Base-by-base conservation (phyloP, 108 stramenopile genomes). In the Nannochloropsis granulata region DNA sequence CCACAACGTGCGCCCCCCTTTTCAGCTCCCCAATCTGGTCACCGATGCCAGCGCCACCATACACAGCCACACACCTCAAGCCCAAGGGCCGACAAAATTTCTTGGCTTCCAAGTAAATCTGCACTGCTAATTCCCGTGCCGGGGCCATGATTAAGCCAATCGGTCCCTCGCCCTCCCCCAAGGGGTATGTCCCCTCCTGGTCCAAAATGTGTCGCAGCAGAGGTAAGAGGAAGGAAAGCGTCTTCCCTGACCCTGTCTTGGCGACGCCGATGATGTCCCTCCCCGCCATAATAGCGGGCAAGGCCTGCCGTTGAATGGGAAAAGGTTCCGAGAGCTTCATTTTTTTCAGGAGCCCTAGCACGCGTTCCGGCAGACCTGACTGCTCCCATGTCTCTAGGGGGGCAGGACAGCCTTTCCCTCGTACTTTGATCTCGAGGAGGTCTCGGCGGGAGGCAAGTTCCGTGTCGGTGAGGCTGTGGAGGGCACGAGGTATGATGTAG, bases 211-310 rank as follows among this genome's bases (percentile, higher is more conserved):
- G 96, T 12, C 97, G 91, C 13, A 99, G 86, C 93, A 98, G 90
- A 0, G 99, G 99, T 0, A 98, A 88, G 24, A 97, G 84, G 86
- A 95, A 99, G 8, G 97, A 96, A 12, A 98, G 89, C 16, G 99
- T 98, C 89, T 99, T 99, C 23, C 99, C 99, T 13, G 90, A 91
- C 0, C 99, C 99, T 13, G 99, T 99, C 83, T 98, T 98, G 71
- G 99, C 99, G 83, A 99, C 97, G 16, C 97, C 99, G 84, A 99
- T 99, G 11, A 97, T 94, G 90, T 99, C 99, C 56, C 99, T 87
- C 19, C 99, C 99, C 12, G 94, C 92, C 98, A 98, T 98, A 86
- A 98, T 95, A 81, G 96, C 96, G 0, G 99, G 99, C 43, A 99
- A 45, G 86, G 97, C 97, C 91, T 98, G 99, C 45, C 94, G 91